Evolutionary conservation across 2,329 filamentous ascomycete genomes (phyloP).

Genomic region (Calonectria multiphialidica): DNA sequence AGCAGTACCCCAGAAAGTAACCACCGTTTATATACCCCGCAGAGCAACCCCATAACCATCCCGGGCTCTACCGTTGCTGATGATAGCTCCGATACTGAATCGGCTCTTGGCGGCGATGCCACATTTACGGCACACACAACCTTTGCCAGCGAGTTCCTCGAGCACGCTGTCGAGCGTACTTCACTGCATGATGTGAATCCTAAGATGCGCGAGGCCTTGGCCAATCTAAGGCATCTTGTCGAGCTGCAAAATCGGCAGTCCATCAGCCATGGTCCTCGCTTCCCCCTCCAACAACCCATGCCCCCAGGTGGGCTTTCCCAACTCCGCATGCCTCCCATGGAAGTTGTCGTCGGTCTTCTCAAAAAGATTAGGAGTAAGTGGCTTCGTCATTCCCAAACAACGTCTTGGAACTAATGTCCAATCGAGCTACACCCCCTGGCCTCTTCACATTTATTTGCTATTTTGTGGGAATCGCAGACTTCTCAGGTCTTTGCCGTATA

Average conservation of each 20-base stretch:
- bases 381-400: neutral
- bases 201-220: slow-evolving; percentile 65
- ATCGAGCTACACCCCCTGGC: slow-evolving; percentile 57
- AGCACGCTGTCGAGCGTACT: slow-evolving; percentile 63
- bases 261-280: slow-evolving; percentile 57
- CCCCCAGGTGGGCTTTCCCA: slow-evolving; percentile 62
- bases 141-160: slow-evolving; percentile 67
- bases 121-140: slow-evolving; percentile 63
- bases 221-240: slow-evolving; percentile 65
- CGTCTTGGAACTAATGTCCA: neutral
- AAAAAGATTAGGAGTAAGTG: slow-evolving; percentile 60
- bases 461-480: slow-evolving; percentile 62
- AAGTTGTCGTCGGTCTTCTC: slow-evolving; percentile 61
- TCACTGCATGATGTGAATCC: slow-evolving; percentile 59
- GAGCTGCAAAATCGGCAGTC: slow-evolving; percentile 60
- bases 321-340: slow-evolving; percentile 66
- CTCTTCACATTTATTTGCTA: slow-evolving; percentile 64
- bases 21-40: slow-evolving; percentile 38
- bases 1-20: slow-evolving; percentile 35
- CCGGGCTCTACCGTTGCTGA: slow-evolving; percentile 48
- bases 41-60: slow-evolving; percentile 33
- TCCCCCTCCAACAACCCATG: slow-evolving; percentile 59
- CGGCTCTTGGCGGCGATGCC: slow-evolving; percentile 60
- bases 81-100: slow-evolving; percentile 55
- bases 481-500: slow-evolving; percentile 61